Base-by-base conservation (phyloP, 257 asterid species). In the Solanum gracilifrons region DNA sequence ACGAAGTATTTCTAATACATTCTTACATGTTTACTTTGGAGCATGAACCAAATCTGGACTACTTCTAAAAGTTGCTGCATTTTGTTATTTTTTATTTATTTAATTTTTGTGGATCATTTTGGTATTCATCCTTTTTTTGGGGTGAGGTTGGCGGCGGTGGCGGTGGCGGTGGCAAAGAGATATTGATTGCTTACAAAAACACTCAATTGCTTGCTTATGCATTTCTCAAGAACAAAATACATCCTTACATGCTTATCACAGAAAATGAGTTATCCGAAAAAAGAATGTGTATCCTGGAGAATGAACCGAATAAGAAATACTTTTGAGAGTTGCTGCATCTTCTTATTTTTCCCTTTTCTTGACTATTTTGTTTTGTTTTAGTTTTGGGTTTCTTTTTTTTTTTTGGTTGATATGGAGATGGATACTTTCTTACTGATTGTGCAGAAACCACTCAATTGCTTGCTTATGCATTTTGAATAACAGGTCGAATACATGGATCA, bases 401-500 rank as follows among this genome's bases (percentile, higher is more conserved):
- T 41, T 75, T 62, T 62, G 3, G 27, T 13, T 15, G 37, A 16
- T 58, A 23, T 0, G 15, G 64, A 9, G 62, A 15, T 15, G 25
- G 64, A 43, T 79, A 25, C 27, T 43, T 79, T 43, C 23, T 39
- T 27, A 79, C 23, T 79, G 85, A 27, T 80, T 80, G 85, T 43
- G 37, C 66, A 5, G 39, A 80, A 39, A 39, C 20, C 31, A 25
- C 82, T 25, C 43, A 15, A 27, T 69, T 71, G 83, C 69, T 69
- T 85, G 62, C 32, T 68, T 41, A 85, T 71, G 41, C 35, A 39
- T 87, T 48, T 23, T 18, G 69, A 88, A 77, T 46, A 74, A 32
- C 93, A 97, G 99, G 99, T 97, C 36, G 98, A 94, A 88, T 97
- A 95, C 92, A 80, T 90, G 55, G 99, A 97, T 91, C 96, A 93